Conservation (phyloP, 2,329 filamentous ascomycete species). For the Fusarium sp. region DNA sequence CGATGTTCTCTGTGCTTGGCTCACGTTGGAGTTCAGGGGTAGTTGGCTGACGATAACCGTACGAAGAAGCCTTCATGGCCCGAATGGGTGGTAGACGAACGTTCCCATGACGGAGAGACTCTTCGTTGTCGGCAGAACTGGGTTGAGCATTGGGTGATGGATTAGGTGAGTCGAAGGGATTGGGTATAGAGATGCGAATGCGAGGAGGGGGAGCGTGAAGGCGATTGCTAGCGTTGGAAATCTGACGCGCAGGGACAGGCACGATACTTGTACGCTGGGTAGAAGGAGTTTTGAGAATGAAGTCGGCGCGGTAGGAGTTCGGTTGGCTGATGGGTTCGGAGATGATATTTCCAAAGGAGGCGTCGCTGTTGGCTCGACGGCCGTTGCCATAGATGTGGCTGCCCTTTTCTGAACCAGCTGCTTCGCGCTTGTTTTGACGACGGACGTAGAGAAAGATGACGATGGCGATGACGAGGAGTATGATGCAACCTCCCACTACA, state of each 20-base stretch:
- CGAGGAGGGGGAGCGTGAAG: constrained; percentile 32
- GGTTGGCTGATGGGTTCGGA: constrained; percentile 66
- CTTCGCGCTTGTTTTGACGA: constrained; percentile 45
- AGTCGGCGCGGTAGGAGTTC: constrained; percentile 63
- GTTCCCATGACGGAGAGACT: constrained; percentile 44
- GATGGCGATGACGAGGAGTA: constrained; percentile 55
- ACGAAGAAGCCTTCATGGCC: constrained; percentile 51
- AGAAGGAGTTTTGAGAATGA: constrained; percentile 58
- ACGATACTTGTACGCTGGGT: constrained; percentile 25
- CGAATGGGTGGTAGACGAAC: constrained; percentile 55
- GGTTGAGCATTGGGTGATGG: constrained; percentile 44
- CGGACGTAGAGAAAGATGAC: constrained; percentile 57
- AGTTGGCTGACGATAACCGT: constrained; percentile 41
- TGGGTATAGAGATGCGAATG: constrained; percentile 51
- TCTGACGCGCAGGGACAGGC: constrained; percentile 21
- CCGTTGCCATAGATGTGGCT: constrained; percentile 27
- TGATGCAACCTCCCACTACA: constrained; percentile 59
- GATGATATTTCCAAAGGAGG: constrained; percentile 60
- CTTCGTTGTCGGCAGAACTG: constrained; percentile 42
- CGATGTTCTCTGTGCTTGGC: constrained; percentile 63
- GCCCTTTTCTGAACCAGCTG: constrained; percentile 38
- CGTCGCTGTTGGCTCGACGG: constrained; percentile 40
- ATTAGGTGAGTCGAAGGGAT: constrained; percentile 53
- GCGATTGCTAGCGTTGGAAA: constrained; percentile 29
- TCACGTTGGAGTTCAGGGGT: constrained; percentile 56